These are phyloP conservation scores for Candida nanaspora DNA, from an alignment of 805 yeast species.

Conservation along the genomic window DNA sequence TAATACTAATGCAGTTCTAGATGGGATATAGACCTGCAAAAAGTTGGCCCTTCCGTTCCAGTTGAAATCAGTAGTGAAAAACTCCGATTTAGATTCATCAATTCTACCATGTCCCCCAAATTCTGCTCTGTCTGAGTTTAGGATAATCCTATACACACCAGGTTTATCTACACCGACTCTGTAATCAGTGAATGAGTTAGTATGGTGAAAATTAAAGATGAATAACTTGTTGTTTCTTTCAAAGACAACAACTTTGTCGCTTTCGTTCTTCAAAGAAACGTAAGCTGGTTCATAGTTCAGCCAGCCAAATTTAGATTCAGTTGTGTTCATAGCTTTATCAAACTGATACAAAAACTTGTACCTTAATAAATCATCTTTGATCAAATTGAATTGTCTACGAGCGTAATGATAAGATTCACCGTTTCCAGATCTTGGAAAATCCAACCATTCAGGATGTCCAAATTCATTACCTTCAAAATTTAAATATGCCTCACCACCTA, in stretches of 20 bases:
- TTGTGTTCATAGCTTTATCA: constrained; percentile 76
- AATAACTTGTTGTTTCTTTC: constrained; percentile 84
- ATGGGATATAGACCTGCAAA: constrained; percentile 76
- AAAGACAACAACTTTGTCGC: constrained; percentile 81
- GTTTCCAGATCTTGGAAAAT: constrained; percentile 90
- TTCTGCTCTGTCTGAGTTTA: constrained; percentile 63
- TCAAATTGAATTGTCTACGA: constrained; percentile 86
- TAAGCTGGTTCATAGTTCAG: constrained; percentile 67
- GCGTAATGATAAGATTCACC: constrained; percentile 88
- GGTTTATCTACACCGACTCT: constrained; percentile 81
- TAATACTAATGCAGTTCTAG: constrained; percentile 58
- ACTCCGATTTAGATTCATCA: constrained; percentile 44
- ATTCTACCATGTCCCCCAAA: constrained; percentile 83
- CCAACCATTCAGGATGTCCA: constrained; percentile 99
- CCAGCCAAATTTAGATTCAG: constrained; percentile 69
- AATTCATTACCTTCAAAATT: constrained; percentile 97
- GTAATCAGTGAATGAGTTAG: constrained; percentile 76
- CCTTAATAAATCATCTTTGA: constrained; percentile 71
- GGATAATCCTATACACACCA: constrained; percentile 68
- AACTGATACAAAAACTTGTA: constrained; percentile 75
- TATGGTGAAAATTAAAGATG: constrained; percentile 86
- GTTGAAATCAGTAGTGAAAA: constrained; percentile 60
- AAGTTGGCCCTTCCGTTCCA: constrained; percentile 82
- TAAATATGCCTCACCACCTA: constrained; percentile 97
- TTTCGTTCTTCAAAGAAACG: constrained; percentile 80